Conservation (phyloP, 768 basidiomycete genomes). For the Leucocoprinus sp. region DNA sequence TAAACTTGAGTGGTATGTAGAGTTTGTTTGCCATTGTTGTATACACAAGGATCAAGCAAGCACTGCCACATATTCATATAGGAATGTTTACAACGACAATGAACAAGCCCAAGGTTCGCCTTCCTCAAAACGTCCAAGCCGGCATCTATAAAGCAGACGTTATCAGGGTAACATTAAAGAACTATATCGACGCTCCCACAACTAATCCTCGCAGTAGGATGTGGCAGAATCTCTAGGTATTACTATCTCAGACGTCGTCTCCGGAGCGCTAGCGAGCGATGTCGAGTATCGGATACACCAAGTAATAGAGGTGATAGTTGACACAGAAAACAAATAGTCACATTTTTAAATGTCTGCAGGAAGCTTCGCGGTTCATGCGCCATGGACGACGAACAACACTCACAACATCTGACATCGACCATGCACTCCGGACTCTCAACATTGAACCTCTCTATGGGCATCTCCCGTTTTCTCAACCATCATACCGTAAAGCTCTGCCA, state of each 20-base stretch:
- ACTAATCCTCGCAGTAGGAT: conserved; percentile 45
- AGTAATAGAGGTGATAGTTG: conserved; percentile 70
- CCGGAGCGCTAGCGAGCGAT: conserved; percentile 84
- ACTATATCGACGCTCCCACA: neutral
- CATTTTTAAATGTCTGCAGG: conserved; percentile 36
- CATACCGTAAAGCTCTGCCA: conserved; percentile 53
- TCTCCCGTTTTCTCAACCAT: conserved; percentile 52
- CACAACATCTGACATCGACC: conserved; percentile 85
- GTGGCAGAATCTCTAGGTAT: conserved; percentile 85
- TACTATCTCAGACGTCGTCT: conserved; percentile 70
- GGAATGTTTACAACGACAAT: conserved; percentile 19
- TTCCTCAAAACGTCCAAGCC: conserved; percentile 39
- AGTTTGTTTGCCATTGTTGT: no score
- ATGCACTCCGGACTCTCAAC: conserved; percentile 88
- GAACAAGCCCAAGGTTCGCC: conserved; percentile 42
- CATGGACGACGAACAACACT: conserved; percentile 88
- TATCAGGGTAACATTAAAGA: conserved; percentile 38
- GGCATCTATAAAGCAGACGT: conserved; percentile 59
- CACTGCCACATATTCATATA: neutral
- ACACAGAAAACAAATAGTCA: neutral
- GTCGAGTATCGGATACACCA: conserved; percentile 96
- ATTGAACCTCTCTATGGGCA: conserved; percentile 94
- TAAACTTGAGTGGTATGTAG: no score
- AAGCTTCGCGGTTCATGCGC: conserved; percentile 95
- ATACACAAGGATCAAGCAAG: conserved; percentile 5